Evolutionary conservation across 345 rosid species (phyloP), one percentile per base, ranked within the genome.

Genomic region (Raphanus raphanistrum): DNA sequence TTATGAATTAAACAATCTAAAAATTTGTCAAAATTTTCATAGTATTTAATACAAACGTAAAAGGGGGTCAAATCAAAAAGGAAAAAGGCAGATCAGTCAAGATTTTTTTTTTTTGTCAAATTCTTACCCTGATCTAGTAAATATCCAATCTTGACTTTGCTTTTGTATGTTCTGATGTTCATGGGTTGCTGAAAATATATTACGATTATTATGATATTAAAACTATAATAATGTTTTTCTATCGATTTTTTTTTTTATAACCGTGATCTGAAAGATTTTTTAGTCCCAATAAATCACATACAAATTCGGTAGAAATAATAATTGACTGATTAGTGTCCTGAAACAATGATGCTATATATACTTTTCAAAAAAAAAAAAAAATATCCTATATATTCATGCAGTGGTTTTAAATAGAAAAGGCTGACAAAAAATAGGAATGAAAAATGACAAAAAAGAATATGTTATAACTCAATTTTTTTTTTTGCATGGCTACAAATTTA

Each of bases 111-210:
- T 65, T 66, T 16, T 71, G 81, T 78, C 76, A 78, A 78, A 65
- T 66, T 45, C 61, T 78, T 78, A 64, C 29, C 72, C 68, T 65
- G 72, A 58, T 57, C 11, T 64, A 48, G 65, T 21, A 38, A 64
- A 38, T 76, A 72, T 21, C 21, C 81, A 78, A 78, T 45, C 60
- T 72, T 72, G 81, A 78, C 76, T 66, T 78, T 41, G 62, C 76
- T 10, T 71, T 9, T 31, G 28, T 55, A 1, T 29, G 31, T 71
- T 57, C 29, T 45, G 52, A 45, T 41, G 48, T 41, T 45, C 52
- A 41, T 71, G 6, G 16, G 66, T 32, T 29, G 25, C 21, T 61
- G 1, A 48, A 68, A 21, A 32, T 32, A 28, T 54, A 54, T 54
- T 55, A 27, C 32, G 50, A 59, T 27, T 8, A 50, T 50, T n/a